Conservation (phyloP, 2,329 filamentous ascomycete species). For the Pseudopithomyces maydicus region DNA sequence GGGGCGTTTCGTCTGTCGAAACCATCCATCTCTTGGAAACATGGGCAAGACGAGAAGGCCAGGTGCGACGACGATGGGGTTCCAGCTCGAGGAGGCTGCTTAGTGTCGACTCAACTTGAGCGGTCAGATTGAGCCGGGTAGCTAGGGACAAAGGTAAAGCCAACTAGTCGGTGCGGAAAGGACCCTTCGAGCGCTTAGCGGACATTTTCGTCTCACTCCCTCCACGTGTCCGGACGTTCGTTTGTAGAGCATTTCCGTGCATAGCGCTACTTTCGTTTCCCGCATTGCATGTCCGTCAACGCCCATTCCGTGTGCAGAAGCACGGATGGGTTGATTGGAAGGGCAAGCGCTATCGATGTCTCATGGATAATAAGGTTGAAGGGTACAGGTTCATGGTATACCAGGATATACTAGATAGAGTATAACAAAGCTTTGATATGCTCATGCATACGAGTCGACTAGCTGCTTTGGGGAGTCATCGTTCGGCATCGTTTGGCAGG, state of each 20-base stretch:
- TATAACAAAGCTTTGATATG: neutral
- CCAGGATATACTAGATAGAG: neutral
- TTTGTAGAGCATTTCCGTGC: neutral
- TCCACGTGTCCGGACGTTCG: slow-evolving; percentile 3
- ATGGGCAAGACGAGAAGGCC: neutral
- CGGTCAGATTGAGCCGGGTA: neutral
- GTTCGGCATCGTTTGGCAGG: too few species aligned
- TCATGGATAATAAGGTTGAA: neutral
- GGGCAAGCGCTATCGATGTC: slow-evolving; percentile 1
- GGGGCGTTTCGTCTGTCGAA: neutral
- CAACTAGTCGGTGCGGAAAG: neutral
- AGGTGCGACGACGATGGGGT: neutral
- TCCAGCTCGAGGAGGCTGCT: neutral
- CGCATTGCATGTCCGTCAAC: slow-evolving; percentile 1
- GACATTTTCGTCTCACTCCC: neutral
- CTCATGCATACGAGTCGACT: neutral
- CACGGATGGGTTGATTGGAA: neutral
- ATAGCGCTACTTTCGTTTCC: slow-evolving; percentile 1
- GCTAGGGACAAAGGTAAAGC: neutral
- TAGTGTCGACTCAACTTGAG: neutral
- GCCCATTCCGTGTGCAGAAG: neutral
- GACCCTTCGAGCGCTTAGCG: neutral
- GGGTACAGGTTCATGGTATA: neutral
- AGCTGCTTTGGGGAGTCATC: neutral
- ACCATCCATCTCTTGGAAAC: neutral